A percentile compares a stretch with the other conserved stretches of the same genome.
Conservation (phyloP, 495 filamentous ascomycete genomes). For the Penicillium taxi region DNA sequence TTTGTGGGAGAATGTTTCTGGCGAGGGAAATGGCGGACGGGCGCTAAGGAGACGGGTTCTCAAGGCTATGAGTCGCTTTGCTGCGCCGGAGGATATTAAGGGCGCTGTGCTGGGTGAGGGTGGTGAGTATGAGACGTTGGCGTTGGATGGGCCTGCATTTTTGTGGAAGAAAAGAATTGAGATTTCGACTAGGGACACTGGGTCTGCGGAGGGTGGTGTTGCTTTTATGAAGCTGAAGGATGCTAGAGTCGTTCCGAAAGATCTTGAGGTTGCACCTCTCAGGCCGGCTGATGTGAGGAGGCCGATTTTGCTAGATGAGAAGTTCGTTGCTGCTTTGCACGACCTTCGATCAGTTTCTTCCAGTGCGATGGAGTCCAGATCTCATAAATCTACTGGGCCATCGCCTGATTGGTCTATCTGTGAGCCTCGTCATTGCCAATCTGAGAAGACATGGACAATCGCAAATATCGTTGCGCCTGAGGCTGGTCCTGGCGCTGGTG, state of each 20-base stretch:
- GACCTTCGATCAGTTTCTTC: conserved; percentile 5
- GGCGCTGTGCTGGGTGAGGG: conserved; percentile 84
- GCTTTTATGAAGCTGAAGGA: conserved; percentile 52
- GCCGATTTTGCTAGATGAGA: conserved; percentile 39
- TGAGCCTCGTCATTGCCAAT: conserved; percentile 13
- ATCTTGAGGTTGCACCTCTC: conserved; percentile 26
- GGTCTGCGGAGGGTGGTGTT: conserved; percentile 62
- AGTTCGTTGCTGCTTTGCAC: conserved; percentile 29
- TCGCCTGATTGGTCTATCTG: conserved; percentile 9
- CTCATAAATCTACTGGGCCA: not conserved
- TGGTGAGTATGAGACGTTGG: conserved; percentile 93
- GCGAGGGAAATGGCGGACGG: conserved; percentile 27
- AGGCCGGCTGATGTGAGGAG: conserved; percentile 28
- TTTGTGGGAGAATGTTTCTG: conserved; percentile 72
- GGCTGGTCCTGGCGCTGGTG: conserved; percentile 27
- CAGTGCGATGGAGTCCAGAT: not conserved
- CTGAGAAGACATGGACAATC: conserved; percentile 28
- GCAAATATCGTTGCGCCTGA: conserved; percentile 39
- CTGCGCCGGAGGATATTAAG: conserved; percentile 38
- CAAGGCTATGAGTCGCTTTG: conserved; percentile 61
- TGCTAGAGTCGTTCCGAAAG: conserved; percentile 51
- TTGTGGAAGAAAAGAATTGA: conserved; percentile 67
- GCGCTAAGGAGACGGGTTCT: conserved; percentile 46
- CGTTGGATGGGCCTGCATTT: conserved; percentile 64
- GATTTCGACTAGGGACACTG: conserved; percentile 48